Evolutionary conservation across 2,329 filamentous ascomycete genomes (phyloP), one percentile per base, ranked within the genome.

Genomic region (Penicillium occitanis): DNA sequence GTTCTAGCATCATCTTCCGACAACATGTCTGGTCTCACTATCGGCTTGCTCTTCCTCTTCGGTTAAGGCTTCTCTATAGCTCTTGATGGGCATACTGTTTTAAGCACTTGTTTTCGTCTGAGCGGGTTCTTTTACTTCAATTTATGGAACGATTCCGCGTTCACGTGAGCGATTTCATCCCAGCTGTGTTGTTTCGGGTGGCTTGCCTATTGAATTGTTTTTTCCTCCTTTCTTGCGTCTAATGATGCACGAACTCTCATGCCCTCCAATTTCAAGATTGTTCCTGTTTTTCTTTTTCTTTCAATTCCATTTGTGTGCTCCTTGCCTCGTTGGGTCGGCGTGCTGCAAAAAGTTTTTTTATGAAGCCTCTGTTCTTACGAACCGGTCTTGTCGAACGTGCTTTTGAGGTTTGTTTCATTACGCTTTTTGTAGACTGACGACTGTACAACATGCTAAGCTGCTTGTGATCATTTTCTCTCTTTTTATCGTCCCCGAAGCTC

Each of bases 281-380:
- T 57, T 22, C 53, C 33, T 48, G 46, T 67, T 35, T 35, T 65
- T 35, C 42, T 48, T 50, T 58, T 64, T 59, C 57, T 60, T 55
- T 67, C n/a, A 35, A 30, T 42, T 40, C 60, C 61, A 68, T 76
- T 74, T 72, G 73, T 72, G 73, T 72, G 67, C 70, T 69, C 72
- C 71, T 75, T 78, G 74, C 72, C 73, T 60, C 72, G 73, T 73
- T 78, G 78, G 78, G 78, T 76, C 78, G 78, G 77, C 78, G 75
- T 75, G 79, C 72, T 79, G 77, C 77, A 76, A 80, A 80, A 80
- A 80, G 75, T 80, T 76, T 72, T 71, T 70, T 73, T 71, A 66
- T 68, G 64, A 66, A 65, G 64, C 67, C 64, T 74, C 72, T 71
- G 69, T 70, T 68, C 72, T 70, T 71, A 75, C 70, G 72, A 73